These are phyloP conservation scores for Thinopyrum obtusiflorum DNA, from an alignment of 202 grass and related monocot species.

Conservation along the genomic window DNA sequence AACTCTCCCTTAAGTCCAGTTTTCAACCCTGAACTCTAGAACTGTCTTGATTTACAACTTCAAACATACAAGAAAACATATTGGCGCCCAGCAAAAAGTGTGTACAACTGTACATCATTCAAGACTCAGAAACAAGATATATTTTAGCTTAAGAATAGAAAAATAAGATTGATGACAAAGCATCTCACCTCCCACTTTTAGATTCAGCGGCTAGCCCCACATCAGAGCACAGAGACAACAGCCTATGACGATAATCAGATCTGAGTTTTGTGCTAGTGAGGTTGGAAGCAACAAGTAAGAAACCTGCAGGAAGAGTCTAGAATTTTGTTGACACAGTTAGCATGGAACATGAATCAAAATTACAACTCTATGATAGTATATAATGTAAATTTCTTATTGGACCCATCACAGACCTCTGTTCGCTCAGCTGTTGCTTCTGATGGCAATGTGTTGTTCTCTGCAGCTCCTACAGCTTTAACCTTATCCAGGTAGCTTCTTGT, in stretches of 20 bases:
- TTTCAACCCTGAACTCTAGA: not conserved
- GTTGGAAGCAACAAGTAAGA: constrained; percentile 87
- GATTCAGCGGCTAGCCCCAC: constrained; percentile 98
- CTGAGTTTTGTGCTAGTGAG: constrained; percentile 86
- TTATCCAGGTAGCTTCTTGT: constrained; percentile 99
- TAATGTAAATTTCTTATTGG: constrained; percentile 5
- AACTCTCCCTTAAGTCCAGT: not conserved
- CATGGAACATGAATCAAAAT: constrained; percentile 29
- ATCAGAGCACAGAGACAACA: constrained; percentile 98
- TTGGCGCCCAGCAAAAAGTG: not conserved
- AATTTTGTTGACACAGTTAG: constrained; percentile 64
- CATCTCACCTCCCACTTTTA: constrained; percentile 76
- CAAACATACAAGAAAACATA: constrained; percentile 7
- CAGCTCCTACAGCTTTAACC: constrained; percentile 72
- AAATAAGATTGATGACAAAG: constrained; percentile 11
- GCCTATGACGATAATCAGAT: constrained; percentile 90
- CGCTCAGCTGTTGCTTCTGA: constrained; percentile 84
- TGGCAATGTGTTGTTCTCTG: constrained; percentile 65
- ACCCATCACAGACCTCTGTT: constrained; percentile 61
- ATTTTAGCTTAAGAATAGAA: constrained; percentile 22
- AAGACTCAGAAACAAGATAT: not conserved
- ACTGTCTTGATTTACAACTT: not conserved
- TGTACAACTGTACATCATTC: constrained; percentile 7
- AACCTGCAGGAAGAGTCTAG: constrained; percentile 98
- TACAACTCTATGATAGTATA: constrained; percentile 2